These are phyloP conservation scores for Trichosporon coremiiforme DNA, from an alignment of 1,284 basidiomycete genomes.

Conservation along the genomic window DNA sequence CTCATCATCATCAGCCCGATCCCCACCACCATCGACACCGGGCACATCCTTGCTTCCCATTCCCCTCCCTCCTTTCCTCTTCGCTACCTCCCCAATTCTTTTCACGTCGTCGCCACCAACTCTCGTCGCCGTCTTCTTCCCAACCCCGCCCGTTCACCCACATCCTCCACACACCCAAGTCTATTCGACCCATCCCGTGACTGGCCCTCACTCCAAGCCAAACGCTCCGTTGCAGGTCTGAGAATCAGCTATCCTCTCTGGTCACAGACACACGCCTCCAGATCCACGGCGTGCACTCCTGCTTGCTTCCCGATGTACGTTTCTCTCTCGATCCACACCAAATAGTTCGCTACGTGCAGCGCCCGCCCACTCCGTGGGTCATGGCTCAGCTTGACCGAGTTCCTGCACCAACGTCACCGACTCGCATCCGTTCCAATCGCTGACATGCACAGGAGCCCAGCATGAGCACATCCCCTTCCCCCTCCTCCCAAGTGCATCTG, in stretches of 20 bases:
- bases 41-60: background rate
- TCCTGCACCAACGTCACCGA: background rate
- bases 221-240: background rate
- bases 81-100: background rate
- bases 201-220: background rate
- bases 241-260: background rate
- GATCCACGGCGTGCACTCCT: background rate
- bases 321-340: background rate
- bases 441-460: constrained; percentile 30
- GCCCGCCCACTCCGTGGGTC: background rate
- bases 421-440: background rate
- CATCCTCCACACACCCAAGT: background rate
- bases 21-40: background rate
- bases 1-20: constrained; percentile 11
- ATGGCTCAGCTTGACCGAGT: background rate
- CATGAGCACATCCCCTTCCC: constrained; percentile 31
- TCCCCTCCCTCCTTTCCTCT: background rate
- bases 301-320: constrained; percentile 16
- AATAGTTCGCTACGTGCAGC: background rate
- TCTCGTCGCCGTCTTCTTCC: background rate
- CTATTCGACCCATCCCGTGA: constrained; percentile 3
- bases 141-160: background rate
- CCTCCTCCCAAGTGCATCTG: constrained; percentile 21
- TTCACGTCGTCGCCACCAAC: background rate
- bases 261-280: constrained; percentile 17